A percentile compares a stretch with the other conserved stretches of the same genome.
These are phyloP conservation scores for Colletotrichum sp. DNA, from an alignment of 2,329 filamentous ascomycete genomes.

Conservation along the genomic window DNA sequence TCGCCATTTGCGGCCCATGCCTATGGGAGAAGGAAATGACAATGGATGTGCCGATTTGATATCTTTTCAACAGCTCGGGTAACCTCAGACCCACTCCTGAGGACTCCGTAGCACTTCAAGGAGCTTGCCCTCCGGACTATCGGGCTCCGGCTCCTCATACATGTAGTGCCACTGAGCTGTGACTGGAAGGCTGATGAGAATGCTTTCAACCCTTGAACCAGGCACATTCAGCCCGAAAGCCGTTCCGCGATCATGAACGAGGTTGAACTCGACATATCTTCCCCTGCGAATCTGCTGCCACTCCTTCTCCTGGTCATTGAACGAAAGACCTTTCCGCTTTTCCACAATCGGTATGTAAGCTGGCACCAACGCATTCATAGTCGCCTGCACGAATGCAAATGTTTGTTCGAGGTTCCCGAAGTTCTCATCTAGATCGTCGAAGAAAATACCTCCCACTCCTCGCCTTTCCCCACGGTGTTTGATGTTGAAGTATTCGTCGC, in stretches of 20 bases:
- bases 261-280: conserved; percentile 96
- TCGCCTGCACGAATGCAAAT: conserved; percentile 86
- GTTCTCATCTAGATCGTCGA: conserved; percentile 89
- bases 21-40: not conserved
- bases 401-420: conserved; percentile 86
- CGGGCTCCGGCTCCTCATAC: conserved; percentile 75
- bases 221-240: conserved; percentile 93
- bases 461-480: conserved; percentile 87
- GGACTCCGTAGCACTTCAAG: conserved; percentile 72
- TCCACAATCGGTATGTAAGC: conserved; percentile 92
- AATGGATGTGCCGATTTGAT: not conserved
- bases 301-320: conserved; percentile 81
- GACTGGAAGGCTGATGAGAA: conserved; percentile 92
- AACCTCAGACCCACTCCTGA: conserved; percentile 67
- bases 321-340: conserved; percentile 88
- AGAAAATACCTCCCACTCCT: conserved; percentile 96
- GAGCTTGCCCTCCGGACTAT: conserved; percentile 77
- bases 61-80: too few relatives aligned
- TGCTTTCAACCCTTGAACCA: conserved; percentile 89
- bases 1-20: not conserved
- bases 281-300: conserved; percentile 96
- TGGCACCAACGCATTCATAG: conserved; percentile 84
- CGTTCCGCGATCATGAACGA: conserved; percentile 94
- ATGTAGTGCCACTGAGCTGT: conserved; percentile 96
- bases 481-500: conserved; percentile 95